A percentile compares a stretch with the other conserved stretches of the same genome.
Evolutionary conservation across 306 rosid species (phyloP).

Genomic region (Quercus alba): DNA sequence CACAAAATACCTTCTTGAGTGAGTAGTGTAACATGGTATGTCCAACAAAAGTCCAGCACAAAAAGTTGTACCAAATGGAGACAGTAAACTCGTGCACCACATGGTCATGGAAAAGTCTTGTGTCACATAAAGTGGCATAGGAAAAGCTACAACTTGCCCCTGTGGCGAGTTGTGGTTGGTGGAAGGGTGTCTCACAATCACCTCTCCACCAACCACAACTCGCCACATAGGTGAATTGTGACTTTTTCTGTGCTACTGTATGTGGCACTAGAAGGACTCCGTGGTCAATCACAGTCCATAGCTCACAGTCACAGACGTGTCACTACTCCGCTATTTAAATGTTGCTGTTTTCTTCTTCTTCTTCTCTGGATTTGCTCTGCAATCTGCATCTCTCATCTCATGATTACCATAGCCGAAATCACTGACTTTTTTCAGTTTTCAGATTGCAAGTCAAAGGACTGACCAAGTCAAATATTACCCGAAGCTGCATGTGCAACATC

Average conservation of each 20-base stretch:
- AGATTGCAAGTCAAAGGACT: neutral
- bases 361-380: no score
- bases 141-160: no score
- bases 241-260: no score
- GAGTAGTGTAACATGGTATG: neutral
- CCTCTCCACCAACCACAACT: no score
- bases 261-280: no score
- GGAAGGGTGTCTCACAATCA: no score
- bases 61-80: neutral
- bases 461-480: neutral
- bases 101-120: neutral
- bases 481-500: neutral
- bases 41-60: conserved; percentile 9
- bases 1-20: no score
- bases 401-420: conserved; percentile 11
- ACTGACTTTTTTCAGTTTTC: conserved; percentile 10
- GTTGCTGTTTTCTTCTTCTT: neutral
- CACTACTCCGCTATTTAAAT: neutral
- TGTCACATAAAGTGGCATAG: no score
- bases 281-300: neutral
- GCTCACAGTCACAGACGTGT: no score
- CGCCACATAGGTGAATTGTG: no score
- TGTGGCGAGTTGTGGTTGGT: no score
- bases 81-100: neutral
- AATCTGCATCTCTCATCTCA: no score